Evolutionary conservation across 805 yeast species (phyloP).

Genomic region (Novakomyces olei): DNA sequence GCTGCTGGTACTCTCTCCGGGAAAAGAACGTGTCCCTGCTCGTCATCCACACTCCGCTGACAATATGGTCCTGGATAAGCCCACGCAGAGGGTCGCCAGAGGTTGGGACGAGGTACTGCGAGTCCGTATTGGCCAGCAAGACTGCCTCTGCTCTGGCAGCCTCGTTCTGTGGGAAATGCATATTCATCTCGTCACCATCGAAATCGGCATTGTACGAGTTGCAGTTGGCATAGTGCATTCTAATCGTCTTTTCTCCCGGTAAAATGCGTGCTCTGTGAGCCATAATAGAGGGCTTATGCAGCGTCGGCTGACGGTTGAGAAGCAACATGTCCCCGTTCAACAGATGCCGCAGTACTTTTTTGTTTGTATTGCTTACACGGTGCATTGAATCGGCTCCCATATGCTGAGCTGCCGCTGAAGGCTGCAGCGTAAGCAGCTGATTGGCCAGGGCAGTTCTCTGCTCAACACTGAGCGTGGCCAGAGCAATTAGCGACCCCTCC

Average conservation of each 20-base stretch:
- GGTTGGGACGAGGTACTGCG: conserved; percentile 93
- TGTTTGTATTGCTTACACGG: conserved; percentile 44
- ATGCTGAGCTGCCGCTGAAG: conserved; percentile 7
- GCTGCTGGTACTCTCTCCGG: conserved; percentile 79
- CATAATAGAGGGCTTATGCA: conserved; percentile 99
- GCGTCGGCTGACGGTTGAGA: conserved; percentile 98
- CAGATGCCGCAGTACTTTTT: conserved; percentile 86
- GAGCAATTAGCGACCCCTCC: conserved; percentile 64
- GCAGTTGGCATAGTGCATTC: conserved; percentile 95
- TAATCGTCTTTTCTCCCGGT: conserved; percentile 90
- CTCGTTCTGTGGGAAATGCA: conserved; percentile 98
- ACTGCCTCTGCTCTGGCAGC: conserved; percentile 92
- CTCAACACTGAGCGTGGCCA: conserved; percentile 74
- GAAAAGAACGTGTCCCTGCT: conserved; percentile 79
- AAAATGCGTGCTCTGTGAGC: conserved; percentile 93
- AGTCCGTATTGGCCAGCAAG: conserved; percentile 86
- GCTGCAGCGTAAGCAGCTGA: conserved; percentile 69
- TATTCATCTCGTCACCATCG: conserved; percentile 98
- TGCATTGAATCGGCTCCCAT: conserved; percentile 24
- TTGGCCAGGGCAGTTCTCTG: conserved; percentile 90
- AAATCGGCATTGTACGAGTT: conserved; percentile 98
- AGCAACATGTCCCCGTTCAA: conserved; percentile 85
- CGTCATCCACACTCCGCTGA: conserved; percentile 98
- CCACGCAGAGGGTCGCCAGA: conserved; percentile 98
- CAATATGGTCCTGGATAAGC: conserved; percentile 93